phyloP scores from a whole-genome alignment of 176 grass and related monocot genomes.

The Avena eriantha region DNA sequence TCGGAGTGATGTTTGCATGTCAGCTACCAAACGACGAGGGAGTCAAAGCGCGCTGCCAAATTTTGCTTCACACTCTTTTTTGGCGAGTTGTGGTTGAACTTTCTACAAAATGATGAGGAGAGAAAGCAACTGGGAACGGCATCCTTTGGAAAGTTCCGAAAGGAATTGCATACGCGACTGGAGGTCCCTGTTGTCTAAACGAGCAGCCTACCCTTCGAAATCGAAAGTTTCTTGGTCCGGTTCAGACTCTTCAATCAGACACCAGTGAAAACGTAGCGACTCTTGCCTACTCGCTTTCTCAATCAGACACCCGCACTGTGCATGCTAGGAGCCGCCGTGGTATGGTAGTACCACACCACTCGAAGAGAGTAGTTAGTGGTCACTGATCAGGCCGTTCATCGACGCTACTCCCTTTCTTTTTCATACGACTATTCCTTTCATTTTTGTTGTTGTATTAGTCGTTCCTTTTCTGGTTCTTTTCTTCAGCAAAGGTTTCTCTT shows the following conservation, averaged over 20 bases:
- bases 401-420: no score
- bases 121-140: conserved; percentile 43
- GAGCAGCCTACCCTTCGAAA: background rate
- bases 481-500: background rate
- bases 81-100: background rate
- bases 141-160: background rate
- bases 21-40: conserved; percentile 37
- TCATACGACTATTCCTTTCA: no score
- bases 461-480: background rate
- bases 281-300: background rate
- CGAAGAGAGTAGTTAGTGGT: background rate
- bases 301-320: no score
- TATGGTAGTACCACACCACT: background rate
- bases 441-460: no score
- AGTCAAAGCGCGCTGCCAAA: conserved; percentile 48
- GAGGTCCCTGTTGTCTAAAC: background rate
- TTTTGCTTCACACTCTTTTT: background rate
- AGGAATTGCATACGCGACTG: background rate
- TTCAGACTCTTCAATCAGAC: background rate
- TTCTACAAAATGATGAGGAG: background rate
- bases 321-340: background rate
- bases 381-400: background rate
- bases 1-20: conserved; percentile 43
- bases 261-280: background rate
- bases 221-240: conserved; percentile 10